phyloP scores from a whole-genome alignment of 1,284 basidiomycete genomes.

The Meira miltonrushii region DNA sequence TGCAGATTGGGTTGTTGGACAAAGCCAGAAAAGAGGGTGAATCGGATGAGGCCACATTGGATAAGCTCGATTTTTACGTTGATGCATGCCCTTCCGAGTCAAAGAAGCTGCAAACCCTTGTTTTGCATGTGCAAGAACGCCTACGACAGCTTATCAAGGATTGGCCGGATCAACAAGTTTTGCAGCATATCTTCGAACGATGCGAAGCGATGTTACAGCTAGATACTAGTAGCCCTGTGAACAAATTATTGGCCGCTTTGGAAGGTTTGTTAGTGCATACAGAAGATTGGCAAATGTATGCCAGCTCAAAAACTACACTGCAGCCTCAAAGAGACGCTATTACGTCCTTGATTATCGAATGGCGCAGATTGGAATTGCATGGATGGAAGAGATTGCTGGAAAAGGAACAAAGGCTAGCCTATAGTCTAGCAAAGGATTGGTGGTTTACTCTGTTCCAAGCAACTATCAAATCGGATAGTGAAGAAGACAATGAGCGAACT shows the following conservation, averaged over 20 bases:
- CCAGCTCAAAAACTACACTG: constrained; percentile 79
- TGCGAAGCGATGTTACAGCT: constrained; percentile 68
- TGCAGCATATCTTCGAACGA: constrained; percentile 74
- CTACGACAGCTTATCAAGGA: constrained; percentile 62
- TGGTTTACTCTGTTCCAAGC: constrained; percentile 87
- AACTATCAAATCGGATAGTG: constrained; percentile 57
- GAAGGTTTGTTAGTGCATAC: constrained; percentile 82
- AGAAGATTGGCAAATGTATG: constrained; percentile 95
- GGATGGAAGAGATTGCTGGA: constrained; percentile 76
- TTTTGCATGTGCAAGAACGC: constrained; percentile 26
- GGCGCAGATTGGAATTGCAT: constrained; percentile 81
- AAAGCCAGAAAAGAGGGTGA: not conserved
- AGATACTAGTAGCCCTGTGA: constrained; percentile 68
- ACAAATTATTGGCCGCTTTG: constrained; percentile 74
- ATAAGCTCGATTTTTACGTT: constrained; percentile 45
- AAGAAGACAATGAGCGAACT: constrained; percentile 60
- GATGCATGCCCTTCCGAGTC: constrained; percentile 33
- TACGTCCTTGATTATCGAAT: constrained; percentile 73
- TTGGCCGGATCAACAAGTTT: constrained; percentile 96
- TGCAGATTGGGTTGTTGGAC: constrained; percentile 24
- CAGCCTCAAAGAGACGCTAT: constrained; percentile 65
- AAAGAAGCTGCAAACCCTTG: constrained; percentile 29
- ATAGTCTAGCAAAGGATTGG: constrained; percentile 65
- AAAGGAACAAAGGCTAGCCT: constrained; percentile 11
- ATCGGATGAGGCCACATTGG: not conserved